Evolutionary conservation across 2,329 filamentous ascomycete species (phyloP).

Genomic region (Endoconidiophora laricicola): DNA sequence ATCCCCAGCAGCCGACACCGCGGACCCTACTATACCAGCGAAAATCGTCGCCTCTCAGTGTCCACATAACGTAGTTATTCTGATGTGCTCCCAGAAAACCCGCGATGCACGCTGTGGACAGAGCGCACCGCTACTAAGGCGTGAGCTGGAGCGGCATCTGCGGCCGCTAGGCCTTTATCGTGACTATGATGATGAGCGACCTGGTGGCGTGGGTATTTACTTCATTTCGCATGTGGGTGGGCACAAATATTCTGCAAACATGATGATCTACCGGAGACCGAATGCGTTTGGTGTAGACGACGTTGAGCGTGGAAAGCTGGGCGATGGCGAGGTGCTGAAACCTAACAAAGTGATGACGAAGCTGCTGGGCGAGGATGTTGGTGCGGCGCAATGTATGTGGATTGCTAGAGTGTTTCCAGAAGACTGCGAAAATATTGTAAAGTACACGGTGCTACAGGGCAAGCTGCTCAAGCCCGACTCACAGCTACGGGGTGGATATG

Average conservation of each 20-base stretch:
- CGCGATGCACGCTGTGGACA: slow-evolving; percentile 90
- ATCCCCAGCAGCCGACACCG: slow-evolving; percentile 18
- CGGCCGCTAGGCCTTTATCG: slow-evolving; percentile 70
- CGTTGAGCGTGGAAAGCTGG: slow-evolving; percentile 14
- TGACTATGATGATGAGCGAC: slow-evolving; percentile 73
- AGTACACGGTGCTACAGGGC: slow-evolving; percentile 78
- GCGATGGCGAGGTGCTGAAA: slow-evolving; percentile 19
- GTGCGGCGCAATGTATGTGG: slow-evolving; percentile 84
- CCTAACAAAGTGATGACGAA: slow-evolving; percentile 17
- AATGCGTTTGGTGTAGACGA: slow-evolving; percentile 38
- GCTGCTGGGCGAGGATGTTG: slow-evolving; percentile 27
- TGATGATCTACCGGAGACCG: slow-evolving; percentile 68
- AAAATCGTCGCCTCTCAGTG: slow-evolving; percentile 33
- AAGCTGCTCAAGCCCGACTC: slow-evolving; percentile 81
- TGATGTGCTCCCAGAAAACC: slow-evolving; percentile 89
- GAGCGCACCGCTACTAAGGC: slow-evolving; percentile 73
- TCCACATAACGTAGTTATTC: slow-evolving; percentile 71
- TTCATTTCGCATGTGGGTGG: slow-evolving; percentile 94
- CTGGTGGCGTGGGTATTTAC: slow-evolving; percentile 86
- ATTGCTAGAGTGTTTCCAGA: slow-evolving; percentile 68
- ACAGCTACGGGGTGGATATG: slow-evolving; percentile 81
- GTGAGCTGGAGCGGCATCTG: slow-evolving; percentile 79
- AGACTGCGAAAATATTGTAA: slow-evolving; percentile 83
- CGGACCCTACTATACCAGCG: slow-evolving; percentile 15
- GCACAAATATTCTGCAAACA: slow-evolving; percentile 90